phyloP scores from a whole-genome alignment of 108 stramenopile genomes.

The Skeletonema marinoi region DNA sequence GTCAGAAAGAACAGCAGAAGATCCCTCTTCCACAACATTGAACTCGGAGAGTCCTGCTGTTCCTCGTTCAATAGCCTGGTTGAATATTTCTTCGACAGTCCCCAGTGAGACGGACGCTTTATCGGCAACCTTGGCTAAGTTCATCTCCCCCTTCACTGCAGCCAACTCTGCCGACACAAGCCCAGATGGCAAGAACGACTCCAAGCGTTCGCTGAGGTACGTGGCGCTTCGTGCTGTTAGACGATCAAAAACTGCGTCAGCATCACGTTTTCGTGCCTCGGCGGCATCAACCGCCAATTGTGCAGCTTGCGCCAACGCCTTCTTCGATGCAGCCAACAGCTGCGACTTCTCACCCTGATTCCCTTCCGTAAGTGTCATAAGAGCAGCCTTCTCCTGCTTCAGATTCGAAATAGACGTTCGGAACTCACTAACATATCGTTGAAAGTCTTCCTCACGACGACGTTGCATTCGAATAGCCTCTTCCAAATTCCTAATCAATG shows the following conservation, averaged over 20 bases:
- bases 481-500: conserved; percentile 78
- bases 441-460: conserved; percentile 86
- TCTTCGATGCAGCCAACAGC: conserved; percentile 72
- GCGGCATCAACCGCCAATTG: conserved; percentile 79
- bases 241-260: conserved; percentile 68
- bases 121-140: conserved; percentile 73
- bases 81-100: conserved; percentile 64
- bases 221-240: conserved; percentile 64
- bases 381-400: conserved; percentile 78
- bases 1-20: conserved; percentile 39
- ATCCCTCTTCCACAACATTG: conserved; percentile 46
- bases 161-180: conserved; percentile 70
- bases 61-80: conserved; percentile 49
- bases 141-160: conserved; percentile 80
- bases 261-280: conserved; percentile 71
- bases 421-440: conserved; percentile 80
- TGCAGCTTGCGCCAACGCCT: conserved; percentile 81
- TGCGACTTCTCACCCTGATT: conserved; percentile 77
- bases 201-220: conserved; percentile 65
- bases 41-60: conserved; percentile 43
- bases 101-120: conserved; percentile 69
- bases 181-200: conserved; percentile 61
- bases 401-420: conserved; percentile 73
- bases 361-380: conserved; percentile 71
- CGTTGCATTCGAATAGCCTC: conserved; percentile 92